phyloP scores from a whole-genome alignment of 345 rosid genomes.

The Salix caprea region DNA sequence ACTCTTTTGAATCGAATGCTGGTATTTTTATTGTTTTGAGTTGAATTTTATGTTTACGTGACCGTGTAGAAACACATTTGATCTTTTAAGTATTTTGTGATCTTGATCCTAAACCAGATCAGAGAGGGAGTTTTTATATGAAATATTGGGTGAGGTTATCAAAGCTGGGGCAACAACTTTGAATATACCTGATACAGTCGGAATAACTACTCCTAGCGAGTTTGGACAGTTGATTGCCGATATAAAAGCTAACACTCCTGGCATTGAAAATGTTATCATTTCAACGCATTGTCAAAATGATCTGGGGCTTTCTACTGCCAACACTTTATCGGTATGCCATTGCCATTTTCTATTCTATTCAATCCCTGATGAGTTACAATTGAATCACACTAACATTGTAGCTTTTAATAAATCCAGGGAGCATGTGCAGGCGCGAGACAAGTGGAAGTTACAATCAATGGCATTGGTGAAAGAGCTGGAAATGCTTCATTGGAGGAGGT shows the following conservation, averaged over 20 bases:
- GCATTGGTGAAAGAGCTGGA: slow-evolving; percentile 99
- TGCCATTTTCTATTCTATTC: slow-evolving; percentile 4
- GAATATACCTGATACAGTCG: slow-evolving; percentile 95
- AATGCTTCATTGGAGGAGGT: slow-evolving; percentile 99
- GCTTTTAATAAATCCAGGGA: slow-evolving; percentile 50
- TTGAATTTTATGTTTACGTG: not conserved
- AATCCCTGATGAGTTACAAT: not conserved
- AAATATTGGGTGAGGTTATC: slow-evolving; percentile 84
- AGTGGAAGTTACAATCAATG: slow-evolving; percentile 89
- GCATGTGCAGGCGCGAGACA: slow-evolving; percentile 91
- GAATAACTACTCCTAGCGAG: slow-evolving; percentile 69
- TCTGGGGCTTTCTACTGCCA: slow-evolving; percentile 99
- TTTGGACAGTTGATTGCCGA: slow-evolving; percentile 86
- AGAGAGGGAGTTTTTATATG: slow-evolving; percentile 71
- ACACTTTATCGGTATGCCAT: slow-evolving; percentile 68
- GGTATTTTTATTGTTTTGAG: not conserved
- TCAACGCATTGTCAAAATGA: slow-evolving; percentile 98
- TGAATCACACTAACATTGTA: slow-evolving; percentile 16
- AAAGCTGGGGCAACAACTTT: slow-evolving; percentile 96
- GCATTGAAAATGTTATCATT: slow-evolving; percentile 77
- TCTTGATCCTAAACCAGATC: slow-evolving; percentile 43
- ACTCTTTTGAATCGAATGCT: too few relatives aligned
- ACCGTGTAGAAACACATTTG: too few relatives aligned
- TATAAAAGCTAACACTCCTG: slow-evolving; percentile 81
- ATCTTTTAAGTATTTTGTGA: not conserved